These are phyloP conservation scores for Epichloe typhina DNA, from an alignment of 2,329 filamentous ascomycete genomes.

Conservation along the genomic window DNA sequence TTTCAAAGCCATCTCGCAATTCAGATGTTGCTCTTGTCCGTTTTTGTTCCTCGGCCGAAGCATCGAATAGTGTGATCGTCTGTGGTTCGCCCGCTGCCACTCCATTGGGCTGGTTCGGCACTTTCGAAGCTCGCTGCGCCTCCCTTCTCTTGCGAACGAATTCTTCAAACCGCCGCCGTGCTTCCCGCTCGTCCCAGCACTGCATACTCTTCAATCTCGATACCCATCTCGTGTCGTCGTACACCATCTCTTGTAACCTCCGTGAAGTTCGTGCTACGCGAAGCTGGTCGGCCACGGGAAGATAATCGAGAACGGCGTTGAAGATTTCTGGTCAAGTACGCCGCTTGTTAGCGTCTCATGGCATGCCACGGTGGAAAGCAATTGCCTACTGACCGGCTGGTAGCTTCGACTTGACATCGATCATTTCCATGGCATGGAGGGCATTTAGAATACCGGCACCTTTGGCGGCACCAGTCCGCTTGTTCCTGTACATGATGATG, in stretches of 20 bases:
- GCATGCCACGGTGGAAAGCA: not conserved
- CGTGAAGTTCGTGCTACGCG: constrained; percentile 73
- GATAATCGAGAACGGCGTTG: constrained; percentile 75
- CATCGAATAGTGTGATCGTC: constrained; percentile 57
- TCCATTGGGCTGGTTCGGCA: constrained; percentile 9
- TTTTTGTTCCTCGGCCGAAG: constrained; percentile 50
- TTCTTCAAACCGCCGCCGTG: constrained; percentile 67
- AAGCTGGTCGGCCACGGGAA: constrained; percentile 74
- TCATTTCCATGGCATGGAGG: constrained; percentile 67
- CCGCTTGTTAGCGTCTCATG: not conserved
- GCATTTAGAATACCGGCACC: constrained; percentile 55
- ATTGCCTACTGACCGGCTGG: constrained; percentile 52
- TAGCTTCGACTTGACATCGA: constrained; percentile 62
- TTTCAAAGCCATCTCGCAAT: constrained; percentile 62
- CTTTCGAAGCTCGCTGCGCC: constrained; percentile 12
- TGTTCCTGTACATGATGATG: constrained; percentile 33
- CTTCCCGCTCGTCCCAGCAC: constrained; percentile 83
- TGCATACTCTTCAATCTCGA: constrained; percentile 74
- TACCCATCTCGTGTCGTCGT: constrained; percentile 94
- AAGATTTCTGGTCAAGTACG: constrained; percentile 56
- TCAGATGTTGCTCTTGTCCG: constrained; percentile 26
- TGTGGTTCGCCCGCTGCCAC: constrained; percentile 8
- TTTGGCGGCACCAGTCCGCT: constrained; percentile 24
- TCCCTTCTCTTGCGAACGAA: constrained; percentile 49
- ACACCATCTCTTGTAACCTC: constrained; percentile 93